Conservation (phyloP, 345 rosid genomes). For the Sonneratia caseolaris region DNA sequence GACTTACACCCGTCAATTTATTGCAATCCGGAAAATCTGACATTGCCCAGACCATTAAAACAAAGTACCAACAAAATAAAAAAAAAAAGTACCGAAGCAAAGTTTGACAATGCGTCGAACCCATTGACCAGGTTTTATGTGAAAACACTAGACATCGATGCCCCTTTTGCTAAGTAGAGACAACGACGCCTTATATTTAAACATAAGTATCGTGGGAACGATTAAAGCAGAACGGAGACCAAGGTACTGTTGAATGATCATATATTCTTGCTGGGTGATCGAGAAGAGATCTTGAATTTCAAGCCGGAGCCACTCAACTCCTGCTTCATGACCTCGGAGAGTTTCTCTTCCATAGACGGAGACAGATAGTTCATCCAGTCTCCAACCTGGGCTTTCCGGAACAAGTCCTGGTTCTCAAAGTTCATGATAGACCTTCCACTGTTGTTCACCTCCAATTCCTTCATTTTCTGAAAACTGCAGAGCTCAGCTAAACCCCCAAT, state of each 20-base stretch:
- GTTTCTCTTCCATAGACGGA: slow-evolving; percentile 7
- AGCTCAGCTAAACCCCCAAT: slow-evolving; percentile 5
- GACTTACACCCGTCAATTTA: too few relatives aligned
- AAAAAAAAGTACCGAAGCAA: too few relatives aligned
- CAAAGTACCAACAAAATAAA: too few relatives aligned
- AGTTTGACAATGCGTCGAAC: too few relatives aligned
- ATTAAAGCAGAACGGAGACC: too few relatives aligned
- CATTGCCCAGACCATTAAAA: too few relatives aligned
- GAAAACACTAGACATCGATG: too few relatives aligned
- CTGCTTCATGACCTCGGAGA: slow-evolving; percentile 7
- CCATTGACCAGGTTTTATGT: too few relatives aligned
- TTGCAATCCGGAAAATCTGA: too few relatives aligned
- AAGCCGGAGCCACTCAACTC: slow-evolving; percentile 13
- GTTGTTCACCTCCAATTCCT: slow-evolving; percentile 16
- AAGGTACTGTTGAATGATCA: not conserved
- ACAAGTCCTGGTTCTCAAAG: slow-evolving; percentile 10
- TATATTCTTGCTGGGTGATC: not conserved
- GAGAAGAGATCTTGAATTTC: slow-evolving; percentile 6
- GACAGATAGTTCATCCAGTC: slow-evolving; percentile 13
- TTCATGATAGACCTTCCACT: not conserved
- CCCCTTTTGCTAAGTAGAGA: too few relatives aligned
- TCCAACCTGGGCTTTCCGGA: slow-evolving; percentile 18
- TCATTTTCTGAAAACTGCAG: slow-evolving; percentile 17
- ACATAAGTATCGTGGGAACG: too few relatives aligned
- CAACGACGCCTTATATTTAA: too few relatives aligned